phyloP scores from a whole-genome alignment of 2,329 filamentous ascomycete species.

The Beauveria sp. region DNA sequence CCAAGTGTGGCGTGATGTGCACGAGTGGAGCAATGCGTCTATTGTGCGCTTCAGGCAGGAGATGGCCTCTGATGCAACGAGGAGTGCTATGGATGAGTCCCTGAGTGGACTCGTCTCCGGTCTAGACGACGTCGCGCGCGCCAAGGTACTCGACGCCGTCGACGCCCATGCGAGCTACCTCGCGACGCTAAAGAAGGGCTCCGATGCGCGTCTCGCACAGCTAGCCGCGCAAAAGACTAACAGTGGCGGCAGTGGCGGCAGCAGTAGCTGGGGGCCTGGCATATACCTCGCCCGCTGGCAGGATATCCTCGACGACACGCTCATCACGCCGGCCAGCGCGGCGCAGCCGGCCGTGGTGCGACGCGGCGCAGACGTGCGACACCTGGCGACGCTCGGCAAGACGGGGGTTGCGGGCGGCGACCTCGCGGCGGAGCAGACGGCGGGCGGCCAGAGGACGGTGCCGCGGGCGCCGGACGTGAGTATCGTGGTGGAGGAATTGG shows the following conservation, averaged over 20 bases:
- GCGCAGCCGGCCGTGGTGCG: slow-evolving; percentile 41
- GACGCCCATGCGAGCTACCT: slow-evolving; percentile 57
- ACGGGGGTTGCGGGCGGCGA: slow-evolving; percentile 25
- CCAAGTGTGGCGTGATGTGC: slow-evolving; percentile 54
- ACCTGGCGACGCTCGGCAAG: slow-evolving; percentile 35
- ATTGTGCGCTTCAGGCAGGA: slow-evolving; percentile 46
- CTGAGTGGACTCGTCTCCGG: slow-evolving; percentile 35
- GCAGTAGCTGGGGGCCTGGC: slow-evolving; percentile 52
- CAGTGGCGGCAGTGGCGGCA: neutral
- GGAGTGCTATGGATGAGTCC: slow-evolving; percentile 29
- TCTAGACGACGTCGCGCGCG: slow-evolving; percentile 40
- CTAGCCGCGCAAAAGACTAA: slow-evolving; percentile 39
- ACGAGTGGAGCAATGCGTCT: slow-evolving; percentile 51
- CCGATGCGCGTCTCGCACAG: slow-evolving; percentile 45
- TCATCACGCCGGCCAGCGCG: slow-evolving; percentile 53
- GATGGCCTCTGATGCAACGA: slow-evolving; percentile 22
- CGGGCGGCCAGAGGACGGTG: slow-evolving; percentile 20
- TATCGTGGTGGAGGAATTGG: slow-evolving; percentile 32
- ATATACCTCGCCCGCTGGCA: slow-evolving; percentile 69
- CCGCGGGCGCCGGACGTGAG: slow-evolving; percentile 34
- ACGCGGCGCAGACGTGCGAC: slow-evolving; percentile 43
- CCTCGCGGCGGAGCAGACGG: slow-evolving; percentile 19
- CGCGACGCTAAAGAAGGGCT: slow-evolving; percentile 43
- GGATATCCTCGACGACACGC: slow-evolving; percentile 58
- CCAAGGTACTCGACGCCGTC: slow-evolving; percentile 41